Evolutionary conservation across 2,329 filamentous ascomycete species (phyloP), one percentile per base, ranked within the genome.

Genomic region (Aureobasidium sp.): DNA sequence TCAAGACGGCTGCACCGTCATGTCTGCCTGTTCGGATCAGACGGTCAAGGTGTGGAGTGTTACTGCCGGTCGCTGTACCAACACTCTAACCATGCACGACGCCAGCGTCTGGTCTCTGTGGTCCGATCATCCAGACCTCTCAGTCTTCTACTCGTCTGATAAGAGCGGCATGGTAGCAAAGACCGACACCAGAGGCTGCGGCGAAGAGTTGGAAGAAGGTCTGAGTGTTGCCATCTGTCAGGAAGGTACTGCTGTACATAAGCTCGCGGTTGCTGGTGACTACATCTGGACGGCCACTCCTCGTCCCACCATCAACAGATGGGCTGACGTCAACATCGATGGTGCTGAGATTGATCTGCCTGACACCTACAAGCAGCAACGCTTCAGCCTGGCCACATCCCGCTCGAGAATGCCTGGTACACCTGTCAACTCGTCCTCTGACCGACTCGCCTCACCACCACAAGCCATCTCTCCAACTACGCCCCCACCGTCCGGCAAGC

Each of bases 1-100:
- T 69, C 86, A 93, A 67, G 86, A 89, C 64, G 92, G 91, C 42
- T 91, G 96, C 71, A 95, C 87, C 44, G 90, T 99, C 68, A 84
- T 99, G 80, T 96, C 93, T 0, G 92, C 91, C 15, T 96, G 92
- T 68, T 93, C 93, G 1, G 94, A 99, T 73, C 91, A 96, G 76
- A 97, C 94, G 0, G 88, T 99, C 78, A 99, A 99, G 78, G 86
- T 97, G 63, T 99, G 94, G 94, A 97, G 92, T 67, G 87, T 97
- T 68, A 94, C 90, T 12, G 93, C 91, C 26, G 94, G 94, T 61
- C 84, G 94, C 68, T 99, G 94, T 80, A 93, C 97, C 88, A 91
- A 97, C 75, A 99, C 94, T 0, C 83, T 99, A 68, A 97, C 92
- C 61, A 99, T 99, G 94, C 94, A 99, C 77, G 96, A 96, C 71